phyloP scores from a whole-genome alignment of 768 basidiomycete genomes.

The Glaciozyma antarctica region DNA sequence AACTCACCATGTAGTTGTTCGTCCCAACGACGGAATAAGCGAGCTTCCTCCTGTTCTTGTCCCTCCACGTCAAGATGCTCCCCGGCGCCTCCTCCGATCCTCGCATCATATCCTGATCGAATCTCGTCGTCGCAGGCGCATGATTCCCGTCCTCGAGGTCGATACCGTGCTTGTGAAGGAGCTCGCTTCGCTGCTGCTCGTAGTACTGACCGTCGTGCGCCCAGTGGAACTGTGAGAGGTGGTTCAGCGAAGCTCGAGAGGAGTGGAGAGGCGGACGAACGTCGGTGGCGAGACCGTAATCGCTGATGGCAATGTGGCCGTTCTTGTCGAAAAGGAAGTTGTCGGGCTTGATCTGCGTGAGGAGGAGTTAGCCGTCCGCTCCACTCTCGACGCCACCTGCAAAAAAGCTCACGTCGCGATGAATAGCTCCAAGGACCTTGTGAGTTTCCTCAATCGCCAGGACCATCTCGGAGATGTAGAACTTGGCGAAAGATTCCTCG shows the following conservation, averaged over 20 bases:
- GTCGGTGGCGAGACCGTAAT: constrained; percentile 89
- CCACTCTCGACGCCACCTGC: constrained; percentile 49
- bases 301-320: constrained; percentile 88
- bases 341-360: constrained; percentile 33
- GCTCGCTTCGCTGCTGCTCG: constrained; percentile 78
- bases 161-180: constrained; percentile 86
- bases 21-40: constrained; percentile 38
- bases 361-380: too few relatives aligned
- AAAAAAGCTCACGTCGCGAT: constrained; percentile 81
- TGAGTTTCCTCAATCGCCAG: constrained; percentile 88
- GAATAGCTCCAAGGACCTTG: constrained; percentile 79
- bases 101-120: constrained; percentile 61
- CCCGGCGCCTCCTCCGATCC: constrained; percentile 53
- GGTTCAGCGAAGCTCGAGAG: neutral
- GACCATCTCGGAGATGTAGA: constrained; percentile 73
- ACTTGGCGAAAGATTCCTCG: constrained; percentile 37
- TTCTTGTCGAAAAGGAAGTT: constrained; percentile 91
- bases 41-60: constrained; percentile 84
- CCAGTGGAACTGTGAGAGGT: constrained; percentile 76
- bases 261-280: constrained; percentile 8
- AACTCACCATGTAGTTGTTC: constrained; percentile 26
- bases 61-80: constrained; percentile 82
- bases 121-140: neutral
- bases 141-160: constrained; percentile 64
- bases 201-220: constrained; percentile 75